phyloP scores from a whole-genome alignment of 2,329 filamentous ascomycete species.

The Huntiella moniliformis region DNA sequence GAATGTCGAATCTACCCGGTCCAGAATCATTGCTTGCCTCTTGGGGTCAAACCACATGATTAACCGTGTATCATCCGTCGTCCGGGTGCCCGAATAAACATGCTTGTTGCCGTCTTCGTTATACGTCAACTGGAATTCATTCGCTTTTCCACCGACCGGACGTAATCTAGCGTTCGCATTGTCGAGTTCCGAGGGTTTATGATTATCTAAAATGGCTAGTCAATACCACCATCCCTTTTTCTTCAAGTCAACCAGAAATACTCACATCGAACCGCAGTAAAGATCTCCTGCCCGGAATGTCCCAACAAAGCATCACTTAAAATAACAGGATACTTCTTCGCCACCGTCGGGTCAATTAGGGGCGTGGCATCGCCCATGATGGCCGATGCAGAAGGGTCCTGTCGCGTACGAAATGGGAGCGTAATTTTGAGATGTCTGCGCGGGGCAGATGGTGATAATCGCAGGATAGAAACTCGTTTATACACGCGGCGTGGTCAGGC shows the following conservation, averaged over 20 bases:
- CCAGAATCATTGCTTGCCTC: conserved; percentile 60
- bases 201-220: conserved; percentile 31
- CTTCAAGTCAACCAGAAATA: background rate
- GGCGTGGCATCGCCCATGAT: conserved; percentile 4
- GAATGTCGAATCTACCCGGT: conserved; percentile 64
- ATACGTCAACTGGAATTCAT: conserved; percentile 37
- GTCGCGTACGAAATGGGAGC: background rate
- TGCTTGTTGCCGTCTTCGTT: conserved; percentile 37
- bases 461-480: background rate
- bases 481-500: background rate
- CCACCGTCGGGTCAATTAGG: conserved; percentile 39
- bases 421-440: too few species aligned
- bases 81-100: conserved; percentile 40
- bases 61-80: conserved; percentile 36
- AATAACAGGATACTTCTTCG: conserved; percentile 43
- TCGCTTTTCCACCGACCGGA: conserved; percentile 28
- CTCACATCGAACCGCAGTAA: conserved; percentile 40
- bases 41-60: conserved; percentile 59
- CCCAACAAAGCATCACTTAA: conserved; percentile 42
- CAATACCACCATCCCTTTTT: too few species aligned
- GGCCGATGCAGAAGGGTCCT: background rate
- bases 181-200: conserved; percentile 35
- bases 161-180: conserved; percentile 32
- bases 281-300: conserved; percentile 36
- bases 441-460: background rate